A percentile compares a stretch with the other conserved stretches of the same genome.
These are phyloP conservation scores for Murraya paniculata DNA, from an alignment of 345 rosid genomes.

Conservation along the genomic window DNA sequence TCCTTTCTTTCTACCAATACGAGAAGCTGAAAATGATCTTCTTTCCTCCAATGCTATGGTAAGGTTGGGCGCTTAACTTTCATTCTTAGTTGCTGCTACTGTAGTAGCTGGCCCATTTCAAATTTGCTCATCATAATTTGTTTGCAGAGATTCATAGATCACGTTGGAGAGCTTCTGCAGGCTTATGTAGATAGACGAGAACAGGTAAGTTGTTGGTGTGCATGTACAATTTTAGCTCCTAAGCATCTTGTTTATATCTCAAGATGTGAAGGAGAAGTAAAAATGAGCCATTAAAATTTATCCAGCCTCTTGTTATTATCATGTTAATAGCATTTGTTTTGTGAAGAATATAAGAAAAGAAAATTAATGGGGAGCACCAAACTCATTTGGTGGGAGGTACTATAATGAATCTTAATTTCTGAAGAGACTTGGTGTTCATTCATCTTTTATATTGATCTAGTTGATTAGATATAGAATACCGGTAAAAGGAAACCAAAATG, in stretches of 20 bases:
- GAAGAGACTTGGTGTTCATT: neutral
- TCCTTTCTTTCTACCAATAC: conserved; percentile 89
- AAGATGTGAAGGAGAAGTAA: neutral
- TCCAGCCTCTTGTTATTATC: neutral
- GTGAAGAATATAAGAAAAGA: neutral
- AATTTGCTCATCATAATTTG: conserved; percentile 23
- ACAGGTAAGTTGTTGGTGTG: conserved; percentile 54
- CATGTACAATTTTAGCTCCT: neutral
- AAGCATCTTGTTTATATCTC: no score
- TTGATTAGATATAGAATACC: neutral
- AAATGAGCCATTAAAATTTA: neutral
- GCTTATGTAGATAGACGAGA: conserved; percentile 91
- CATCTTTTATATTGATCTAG: neutral
- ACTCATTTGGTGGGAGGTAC: neutral
- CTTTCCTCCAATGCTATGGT: conserved; percentile 91
- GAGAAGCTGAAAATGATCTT: conserved; percentile 88
- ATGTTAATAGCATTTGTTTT: neutral
- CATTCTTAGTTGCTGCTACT: conserved; percentile 11
- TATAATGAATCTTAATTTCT: neutral
- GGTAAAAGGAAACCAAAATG: neutral
- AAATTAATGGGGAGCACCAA: neutral
- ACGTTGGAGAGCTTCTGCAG: conserved; percentile 81
- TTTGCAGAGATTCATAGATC: conserved; percentile 84
- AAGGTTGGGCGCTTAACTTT: conserved; percentile 31
- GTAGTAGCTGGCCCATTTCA: neutral